These are phyloP conservation scores for Nemania serpens DNA, from an alignment of 2,329 filamentous ascomycete species.

Conservation along the genomic window DNA sequence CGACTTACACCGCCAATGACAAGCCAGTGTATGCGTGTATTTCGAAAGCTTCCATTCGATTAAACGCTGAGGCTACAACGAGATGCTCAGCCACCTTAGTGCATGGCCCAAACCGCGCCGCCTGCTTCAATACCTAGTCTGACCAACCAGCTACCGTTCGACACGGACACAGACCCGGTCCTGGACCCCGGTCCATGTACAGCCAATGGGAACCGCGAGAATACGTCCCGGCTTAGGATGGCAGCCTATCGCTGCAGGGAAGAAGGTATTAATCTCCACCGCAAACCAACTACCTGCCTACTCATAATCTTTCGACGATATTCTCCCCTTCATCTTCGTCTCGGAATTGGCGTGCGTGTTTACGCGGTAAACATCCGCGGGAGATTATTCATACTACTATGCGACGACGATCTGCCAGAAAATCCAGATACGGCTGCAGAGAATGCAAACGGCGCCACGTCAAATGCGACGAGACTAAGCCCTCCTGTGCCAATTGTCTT, in stretches of 20 bases:
- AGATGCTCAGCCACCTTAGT: no score
- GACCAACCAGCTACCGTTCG: no score
- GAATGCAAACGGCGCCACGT: constrained; percentile 33
- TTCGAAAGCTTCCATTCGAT: no score
- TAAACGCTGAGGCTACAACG: no score
- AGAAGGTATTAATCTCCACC: no score
- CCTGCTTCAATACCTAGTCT: no score
- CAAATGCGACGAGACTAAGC: constrained; percentile 49
- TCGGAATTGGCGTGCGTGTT: no score
- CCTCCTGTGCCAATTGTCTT: constrained; percentile 47
- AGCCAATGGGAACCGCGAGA: neutral
- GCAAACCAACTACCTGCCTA: no score
- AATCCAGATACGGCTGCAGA: constrained; percentile 33
- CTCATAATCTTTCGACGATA: no score
- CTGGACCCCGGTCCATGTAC: neutral
- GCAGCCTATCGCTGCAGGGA: neutral
- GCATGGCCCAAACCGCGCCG: no score
- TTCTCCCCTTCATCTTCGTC: constrained; percentile 34
- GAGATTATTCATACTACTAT: neutral
- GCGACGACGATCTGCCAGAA: constrained; percentile 20
- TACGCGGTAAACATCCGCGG: no score
- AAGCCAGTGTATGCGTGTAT: neutral
- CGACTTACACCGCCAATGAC: neutral
- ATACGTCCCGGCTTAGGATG: constrained; percentile 4
- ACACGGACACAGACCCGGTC: neutral